Evolutionary conservation across 352 stramenopile species (phyloP).

Genomic region (Pythium biforme): DNA sequence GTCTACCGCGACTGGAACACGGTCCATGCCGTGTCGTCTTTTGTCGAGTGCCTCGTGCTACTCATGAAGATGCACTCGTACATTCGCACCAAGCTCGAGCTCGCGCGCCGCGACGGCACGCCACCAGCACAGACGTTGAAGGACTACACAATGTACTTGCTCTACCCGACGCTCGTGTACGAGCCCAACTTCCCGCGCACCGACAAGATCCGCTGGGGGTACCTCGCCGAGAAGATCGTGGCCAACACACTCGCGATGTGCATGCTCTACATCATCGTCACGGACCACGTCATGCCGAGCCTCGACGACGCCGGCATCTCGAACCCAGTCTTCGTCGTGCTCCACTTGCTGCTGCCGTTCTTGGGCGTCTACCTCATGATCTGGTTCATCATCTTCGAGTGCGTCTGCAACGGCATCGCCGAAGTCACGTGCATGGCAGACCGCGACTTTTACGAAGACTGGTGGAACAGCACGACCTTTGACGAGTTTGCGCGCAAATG

Average conservation of each 20-base stretch:
- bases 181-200: constrained; percentile 91
- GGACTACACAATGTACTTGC: constrained; percentile 69
- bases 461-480: constrained; percentile 96
- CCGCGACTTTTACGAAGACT: constrained; percentile 95
- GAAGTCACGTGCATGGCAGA: constrained; percentile 92
- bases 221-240: constrained; percentile 76
- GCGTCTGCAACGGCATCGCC: constrained; percentile 94
- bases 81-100: constrained; percentile 69
- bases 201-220: constrained; percentile 77
- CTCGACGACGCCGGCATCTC: constrained; percentile 69
- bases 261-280: constrained; percentile 90
- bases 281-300: constrained; percentile 85
- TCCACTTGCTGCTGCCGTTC: constrained; percentile 90
- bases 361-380: constrained; percentile 94
- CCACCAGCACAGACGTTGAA: constrained; percentile 37
- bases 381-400: constrained; percentile 98
- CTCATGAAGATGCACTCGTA: constrained; percentile 88
- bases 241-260: constrained; percentile 78
- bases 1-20: constrained; percentile 74
- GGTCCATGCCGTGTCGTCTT: constrained; percentile 69
- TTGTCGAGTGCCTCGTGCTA: constrained; percentile 73
- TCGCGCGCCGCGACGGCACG: constrained; percentile 35
- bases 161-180: constrained; percentile 93
- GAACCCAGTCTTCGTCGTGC: constrained; percentile 55
- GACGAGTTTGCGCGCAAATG: constrained; percentile 92